Percentiles rank a stretch among this genome's conserved stretches.
phyloP scores from a whole-genome alignment of 208 protist species.

The Crithidia mellificae region DNA sequence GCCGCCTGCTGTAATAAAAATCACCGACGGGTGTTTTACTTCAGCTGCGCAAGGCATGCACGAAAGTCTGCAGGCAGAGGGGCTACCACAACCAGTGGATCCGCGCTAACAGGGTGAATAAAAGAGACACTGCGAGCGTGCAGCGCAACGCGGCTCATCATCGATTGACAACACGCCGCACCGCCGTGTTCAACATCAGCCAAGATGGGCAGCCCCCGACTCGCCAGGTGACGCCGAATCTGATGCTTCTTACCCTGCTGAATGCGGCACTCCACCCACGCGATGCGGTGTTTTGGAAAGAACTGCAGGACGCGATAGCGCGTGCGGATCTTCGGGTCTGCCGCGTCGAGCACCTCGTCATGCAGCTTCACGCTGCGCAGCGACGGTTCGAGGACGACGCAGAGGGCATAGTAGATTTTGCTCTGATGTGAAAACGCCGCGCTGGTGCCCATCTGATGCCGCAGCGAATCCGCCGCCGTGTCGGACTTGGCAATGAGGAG shows the following conservation, averaged over 20 bases:
- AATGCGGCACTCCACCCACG: constrained; percentile 78
- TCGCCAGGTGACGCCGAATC: constrained; percentile 78
- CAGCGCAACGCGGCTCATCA: constrained; percentile 70
- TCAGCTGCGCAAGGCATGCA: constrained; percentile 32
- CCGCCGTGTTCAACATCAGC: constrained; percentile 85
- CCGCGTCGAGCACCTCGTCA: constrained; percentile 47
- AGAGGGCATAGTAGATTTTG: constrained; percentile 81
- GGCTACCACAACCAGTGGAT: constrained; percentile 42
- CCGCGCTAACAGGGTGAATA: constrained; percentile 57
- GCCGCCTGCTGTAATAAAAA: too few species aligned
- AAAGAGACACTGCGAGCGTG: constrained; percentile 68
- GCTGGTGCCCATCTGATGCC: constrained; percentile 81
- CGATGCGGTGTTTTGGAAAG: constrained; percentile 43
- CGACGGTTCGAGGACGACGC: constrained; percentile 68
- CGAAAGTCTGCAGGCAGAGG: constrained; percentile 63
- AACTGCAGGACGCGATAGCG: constrained; percentile 66
- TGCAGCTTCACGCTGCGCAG: constrained; percentile 48
- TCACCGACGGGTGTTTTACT: background rate
- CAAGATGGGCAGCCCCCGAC: constrained; percentile 68
- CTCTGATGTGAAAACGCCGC: constrained; percentile 56
- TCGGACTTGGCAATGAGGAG: constrained; percentile 72
- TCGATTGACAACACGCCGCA: constrained; percentile 51
- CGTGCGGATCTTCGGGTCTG: constrained; percentile 61
- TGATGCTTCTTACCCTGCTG: constrained; percentile 89
- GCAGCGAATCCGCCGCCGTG: constrained; percentile 54